Evolutionary conservation across 192 early-diverging fungal genomes (phyloP), one percentile per base, ranked within the genome.

Genomic region (Lobosporangium transversale): DNA sequence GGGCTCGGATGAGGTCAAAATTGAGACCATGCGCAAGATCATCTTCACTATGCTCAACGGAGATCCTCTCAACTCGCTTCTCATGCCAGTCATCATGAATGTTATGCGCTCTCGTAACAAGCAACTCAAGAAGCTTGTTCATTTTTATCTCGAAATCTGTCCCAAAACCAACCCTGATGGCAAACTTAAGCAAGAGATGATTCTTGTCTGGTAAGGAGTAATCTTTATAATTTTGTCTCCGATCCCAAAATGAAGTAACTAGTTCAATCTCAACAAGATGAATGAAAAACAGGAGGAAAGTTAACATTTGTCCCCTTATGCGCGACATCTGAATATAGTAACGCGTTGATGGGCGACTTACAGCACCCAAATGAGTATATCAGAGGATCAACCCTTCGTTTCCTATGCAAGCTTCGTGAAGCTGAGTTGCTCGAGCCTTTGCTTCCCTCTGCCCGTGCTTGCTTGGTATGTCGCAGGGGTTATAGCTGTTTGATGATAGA

Each of bases 351-450:
- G 79, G 97, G 95, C 57, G 98, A 99, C 80, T 82, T 99, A 30
- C 95, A 96, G 81, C 97, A 98, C 79, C 96, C 97, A 42, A 99
- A 99, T 82, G 97, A 99, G 85, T 99, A 92, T 70, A 95, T 99
- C 65, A 88, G 97, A 58, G 97, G 97, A 20, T 89, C 88, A 3
- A 97, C 94, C 31, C 88, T 99, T 59, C 90, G 97, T 26, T 94
- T 97, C 78, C 82, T 99, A 64, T 94, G 94, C 87, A 98, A 98
- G 80, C 86, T 99, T 62, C 89, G 90, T 53, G 97, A 99, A 68
- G 88, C 93, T 18, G 97, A 99, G 78, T 74, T 99, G 31, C 85
- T 99, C 9, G 97, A 98, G 80, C 97, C 97, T 9, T 85, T 97
- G 33, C 84, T 98, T 45, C 95, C 95, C 31, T 89, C 96, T 23